These are phyloP conservation scores for Alternaria sp. DNA, from an alignment of 2,329 filamentous ascomycete genomes.

Conservation along the genomic window DNA sequence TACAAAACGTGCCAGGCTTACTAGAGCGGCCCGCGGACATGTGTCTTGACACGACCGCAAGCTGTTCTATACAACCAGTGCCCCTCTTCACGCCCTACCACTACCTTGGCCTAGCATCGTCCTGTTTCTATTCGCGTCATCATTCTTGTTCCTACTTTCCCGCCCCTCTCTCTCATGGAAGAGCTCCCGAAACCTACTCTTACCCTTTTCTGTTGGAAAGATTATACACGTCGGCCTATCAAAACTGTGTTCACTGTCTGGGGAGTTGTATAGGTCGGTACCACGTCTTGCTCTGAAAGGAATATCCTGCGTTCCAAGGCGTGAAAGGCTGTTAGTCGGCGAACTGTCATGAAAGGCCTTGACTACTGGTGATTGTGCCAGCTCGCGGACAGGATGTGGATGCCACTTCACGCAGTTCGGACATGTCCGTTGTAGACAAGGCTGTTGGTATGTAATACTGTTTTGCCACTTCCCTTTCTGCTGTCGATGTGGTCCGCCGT, in stretches of 20 bases:
- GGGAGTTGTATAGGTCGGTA: background rate
- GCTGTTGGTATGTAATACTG: conserved; percentile 17
- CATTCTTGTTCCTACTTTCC: conserved; percentile 3
- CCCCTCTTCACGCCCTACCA: background rate
- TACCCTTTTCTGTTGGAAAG: conserved; percentile 8
- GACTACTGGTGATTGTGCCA: background rate
- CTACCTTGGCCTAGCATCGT: background rate
- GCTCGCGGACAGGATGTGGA: conserved; percentile 9
- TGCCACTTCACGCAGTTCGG: conserved; percentile 25
- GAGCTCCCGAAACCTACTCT: conserved; percentile 1
- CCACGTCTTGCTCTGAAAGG: background rate
- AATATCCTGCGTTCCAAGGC: background rate
- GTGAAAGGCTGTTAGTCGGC: background rate
- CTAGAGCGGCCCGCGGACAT: background rate
- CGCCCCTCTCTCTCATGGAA: conserved; percentile 1
- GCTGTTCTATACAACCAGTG: background rate
- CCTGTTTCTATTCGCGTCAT: background rate
- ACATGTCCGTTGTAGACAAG: conserved; percentile 26
- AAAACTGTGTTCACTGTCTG: background rate
- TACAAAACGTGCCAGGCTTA: background rate
- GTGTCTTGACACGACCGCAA: background rate
- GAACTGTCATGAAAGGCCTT: background rate
- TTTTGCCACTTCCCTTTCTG: conserved; percentile 9
- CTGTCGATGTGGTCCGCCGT: conserved; percentile 22
- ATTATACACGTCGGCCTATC: background rate